Base-by-base conservation (phyloP, 371 early-diverging fungal species). In the Saksenaea oblongispora region DNA sequence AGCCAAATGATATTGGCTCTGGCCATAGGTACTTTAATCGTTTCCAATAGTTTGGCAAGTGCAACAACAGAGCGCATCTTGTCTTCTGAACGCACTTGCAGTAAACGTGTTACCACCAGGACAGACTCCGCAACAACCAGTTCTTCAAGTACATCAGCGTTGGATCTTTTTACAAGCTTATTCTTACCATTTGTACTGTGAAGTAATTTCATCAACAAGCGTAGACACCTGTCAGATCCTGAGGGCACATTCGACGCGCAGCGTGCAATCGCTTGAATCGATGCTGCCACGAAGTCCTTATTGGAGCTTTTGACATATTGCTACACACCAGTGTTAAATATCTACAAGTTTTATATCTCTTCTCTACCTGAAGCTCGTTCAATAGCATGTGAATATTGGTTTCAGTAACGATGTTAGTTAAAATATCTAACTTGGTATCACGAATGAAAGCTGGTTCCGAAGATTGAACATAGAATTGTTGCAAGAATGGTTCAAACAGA, bases 1-100 rank as follows among this genome's bases (percentile, higher is more conserved):
- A 96, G 75, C 94, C 94, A 94, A 44, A 93, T 77, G 37, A 96
- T 89, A 37, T 88, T 89, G 18, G 95, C 91, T 24, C 92, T 78
- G 0, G 85, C 84, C 67, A 74, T 79, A 4, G 90, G 87, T 2
- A 88, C 86, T 11, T 87, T 78, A 56, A 92, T 87, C 10, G 81
- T 79, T 64, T 91, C 90, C 37, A 91, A 69, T 22, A 86, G 58
- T 57, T 87, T 87, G 26, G 89, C 82, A 24, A 93, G 83, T 5
- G 84, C 82, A 35, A 83, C 82, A 27, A 93, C 87, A 36, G 88
- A 81, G 31, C 66, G 74, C 9, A 76, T 76, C 57, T 78, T 79
- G 35, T 87, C 80, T 17, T 78, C 77, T 7, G 80, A 74, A 17
- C 82, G 65, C 7, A 75, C 66, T 76, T 91, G 90, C 24, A 94